Evolutionary conservation across 352 stramenopile species (phyloP).

Genomic region (Globisporangium iwayamae): DNA sequence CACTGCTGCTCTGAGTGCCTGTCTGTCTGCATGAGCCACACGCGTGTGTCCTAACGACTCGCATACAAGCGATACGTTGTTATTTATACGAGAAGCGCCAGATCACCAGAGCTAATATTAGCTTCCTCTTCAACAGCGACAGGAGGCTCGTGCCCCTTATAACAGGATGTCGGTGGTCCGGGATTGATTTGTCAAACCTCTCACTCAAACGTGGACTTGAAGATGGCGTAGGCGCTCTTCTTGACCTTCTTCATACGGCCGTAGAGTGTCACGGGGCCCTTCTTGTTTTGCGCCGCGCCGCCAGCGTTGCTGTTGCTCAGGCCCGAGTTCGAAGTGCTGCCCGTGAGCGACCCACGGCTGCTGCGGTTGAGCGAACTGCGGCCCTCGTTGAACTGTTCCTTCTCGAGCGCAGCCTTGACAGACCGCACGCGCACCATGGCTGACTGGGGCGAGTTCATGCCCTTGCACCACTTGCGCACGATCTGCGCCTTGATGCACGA

Average conservation of each 20-base stretch:
- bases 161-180: not conserved
- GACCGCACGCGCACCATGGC: slow-evolving; percentile 68
- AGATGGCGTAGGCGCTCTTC: slow-evolving; percentile 78
- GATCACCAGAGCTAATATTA: not conserved
- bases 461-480: slow-evolving; percentile 78
- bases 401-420: slow-evolving; percentile 48
- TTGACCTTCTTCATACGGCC: slow-evolving; percentile 81
- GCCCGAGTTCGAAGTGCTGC: slow-evolving; percentile 21
- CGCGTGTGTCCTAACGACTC: not conserved
- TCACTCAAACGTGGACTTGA: slow-evolving; percentile 83
- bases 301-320: slow-evolving; percentile 13
- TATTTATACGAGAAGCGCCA: not conserved
- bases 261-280: slow-evolving; percentile 55
- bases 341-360: slow-evolving; percentile 23
- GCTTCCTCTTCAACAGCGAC: not conserved
- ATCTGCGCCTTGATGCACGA: slow-evolving; percentile 82
- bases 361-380: slow-evolving; percentile 17
- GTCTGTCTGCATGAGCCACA: not conserved
- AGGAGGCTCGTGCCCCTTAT: not conserved
- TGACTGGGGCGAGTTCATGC: slow-evolving; percentile 74
- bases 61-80: not conserved
- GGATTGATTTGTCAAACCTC: not conserved
- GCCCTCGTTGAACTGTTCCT: slow-evolving; percentile 17
- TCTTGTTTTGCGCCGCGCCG: slow-evolving; percentile 16
- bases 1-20: not conserved